phyloP scores from a whole-genome alignment of 2,329 filamentous ascomycete genomes.

The Corinectria fuckeliana region DNA sequence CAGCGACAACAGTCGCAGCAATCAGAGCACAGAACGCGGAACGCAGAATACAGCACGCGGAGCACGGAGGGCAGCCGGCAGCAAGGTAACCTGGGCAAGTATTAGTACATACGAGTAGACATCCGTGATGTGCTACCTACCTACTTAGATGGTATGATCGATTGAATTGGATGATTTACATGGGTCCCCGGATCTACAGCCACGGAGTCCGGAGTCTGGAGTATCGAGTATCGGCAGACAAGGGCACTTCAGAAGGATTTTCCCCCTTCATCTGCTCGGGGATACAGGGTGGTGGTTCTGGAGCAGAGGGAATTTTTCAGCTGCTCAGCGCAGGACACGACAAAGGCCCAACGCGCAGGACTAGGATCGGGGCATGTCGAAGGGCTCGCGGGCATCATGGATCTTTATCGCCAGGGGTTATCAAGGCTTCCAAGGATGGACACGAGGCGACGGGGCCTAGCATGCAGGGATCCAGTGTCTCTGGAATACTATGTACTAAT shows the following conservation, averaged over 20 bases:
- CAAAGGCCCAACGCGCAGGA: slow-evolving; percentile 9
- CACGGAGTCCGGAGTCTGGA: slow-evolving; percentile 14
- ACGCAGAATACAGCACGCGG: slow-evolving; percentile 14
- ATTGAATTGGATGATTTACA: slow-evolving; percentile 29
- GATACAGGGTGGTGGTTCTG: slow-evolving; percentile 11
- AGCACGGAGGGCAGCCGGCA: slow-evolving; percentile 21
- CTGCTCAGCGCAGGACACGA: slow-evolving; percentile 18
- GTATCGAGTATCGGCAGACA: slow-evolving; percentile 17
- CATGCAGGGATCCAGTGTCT: slow-evolving; percentile 13
- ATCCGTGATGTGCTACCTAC: slow-evolving; percentile 9
- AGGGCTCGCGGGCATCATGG: slow-evolving; percentile 15
- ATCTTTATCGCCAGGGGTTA: slow-evolving; percentile 19
- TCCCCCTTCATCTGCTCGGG: not conserved
- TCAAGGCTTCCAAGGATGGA: slow-evolving; percentile 10
- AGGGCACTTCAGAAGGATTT: slow-evolving; percentile 11
- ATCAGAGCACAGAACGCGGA: not conserved
- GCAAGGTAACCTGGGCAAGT: slow-evolving; percentile 18
- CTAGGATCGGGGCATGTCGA: slow-evolving; percentile 19
- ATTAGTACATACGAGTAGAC: too few species aligned
- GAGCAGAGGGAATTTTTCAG: slow-evolving; percentile 21
- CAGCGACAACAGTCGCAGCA: not conserved
- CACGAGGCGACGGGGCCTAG: slow-evolving; percentile 16
- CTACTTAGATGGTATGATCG: slow-evolving; percentile 33
- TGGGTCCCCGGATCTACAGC: slow-evolving; percentile 34
- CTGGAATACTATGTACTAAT: too few species aligned